Conservation (phyloP, 192 early-diverging fungal species). For the Cetraspora pellucida region DNA sequence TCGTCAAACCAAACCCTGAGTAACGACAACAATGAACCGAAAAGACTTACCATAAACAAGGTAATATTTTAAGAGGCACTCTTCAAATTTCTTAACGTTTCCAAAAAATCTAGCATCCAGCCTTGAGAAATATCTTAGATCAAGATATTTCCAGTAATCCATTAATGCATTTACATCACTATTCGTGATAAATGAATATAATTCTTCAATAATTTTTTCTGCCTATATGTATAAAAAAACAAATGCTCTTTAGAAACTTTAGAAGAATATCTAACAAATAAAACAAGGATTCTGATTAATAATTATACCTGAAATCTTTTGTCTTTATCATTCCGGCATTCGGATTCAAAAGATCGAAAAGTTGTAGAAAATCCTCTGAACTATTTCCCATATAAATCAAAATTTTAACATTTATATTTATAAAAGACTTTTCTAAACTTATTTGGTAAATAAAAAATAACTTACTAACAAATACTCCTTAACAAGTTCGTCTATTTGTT, state of each 20-base stretch:
- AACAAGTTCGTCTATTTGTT: slow-evolving; percentile 64
- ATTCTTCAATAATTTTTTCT: slow-evolving; percentile 66
- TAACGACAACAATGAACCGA: neutral
- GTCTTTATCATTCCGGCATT: slow-evolving; percentile 58
- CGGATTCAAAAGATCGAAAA: slow-evolving; percentile 60
- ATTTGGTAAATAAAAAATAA: neutral
- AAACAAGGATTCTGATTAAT: too few relatives aligned
- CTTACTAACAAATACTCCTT: slow-evolving; percentile 67
- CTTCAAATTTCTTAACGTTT: slow-evolving; percentile 63
- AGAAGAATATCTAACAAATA: too few relatives aligned
- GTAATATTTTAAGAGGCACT: slow-evolving; percentile 61
- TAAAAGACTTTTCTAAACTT: neutral
- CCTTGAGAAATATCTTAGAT: slow-evolving; percentile 65
- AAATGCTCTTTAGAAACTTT: too few relatives aligned
- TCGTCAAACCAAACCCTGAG: too few relatives aligned
- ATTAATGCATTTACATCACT: slow-evolving; percentile 57
- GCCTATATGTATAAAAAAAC: slow-evolving; percentile 38
- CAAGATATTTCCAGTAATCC: slow-evolving; percentile 64
- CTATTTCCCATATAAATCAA: slow-evolving; percentile 32
- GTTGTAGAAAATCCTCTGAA: slow-evolving; percentile 64
- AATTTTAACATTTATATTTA: neutral
- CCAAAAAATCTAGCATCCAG: slow-evolving; percentile 59
- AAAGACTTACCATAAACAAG: slow-evolving; percentile 56
- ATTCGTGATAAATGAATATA: slow-evolving; percentile 47
- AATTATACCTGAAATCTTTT: slow-evolving; percentile 57